Evolutionary conservation across 2,329 filamentous ascomycete genomes (phyloP).

Genomic region (Aspergillus intermedius): DNA sequence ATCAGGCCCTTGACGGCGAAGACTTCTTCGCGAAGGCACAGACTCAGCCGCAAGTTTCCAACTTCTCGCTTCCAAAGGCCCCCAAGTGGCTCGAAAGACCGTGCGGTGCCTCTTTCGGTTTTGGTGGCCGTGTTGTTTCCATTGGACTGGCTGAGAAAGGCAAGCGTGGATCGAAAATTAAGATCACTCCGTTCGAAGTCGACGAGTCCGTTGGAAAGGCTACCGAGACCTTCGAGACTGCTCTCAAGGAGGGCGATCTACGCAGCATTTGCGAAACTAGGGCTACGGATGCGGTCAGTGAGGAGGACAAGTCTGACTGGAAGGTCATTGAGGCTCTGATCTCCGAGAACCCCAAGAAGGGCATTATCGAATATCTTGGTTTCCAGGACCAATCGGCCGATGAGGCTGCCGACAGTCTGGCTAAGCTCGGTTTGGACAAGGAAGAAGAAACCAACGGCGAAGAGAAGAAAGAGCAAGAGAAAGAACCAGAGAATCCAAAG

Average conservation of each 20-base stretch:
- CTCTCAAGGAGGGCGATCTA: slow-evolving; percentile 71
- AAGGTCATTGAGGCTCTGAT: slow-evolving; percentile 85
- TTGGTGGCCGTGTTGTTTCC: slow-evolving; percentile 89
- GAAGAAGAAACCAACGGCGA: slow-evolving; percentile 39
- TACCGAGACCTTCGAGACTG: slow-evolving; percentile 79
- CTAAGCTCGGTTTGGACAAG: slow-evolving; percentile 37
- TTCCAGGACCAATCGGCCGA: slow-evolving; percentile 61
- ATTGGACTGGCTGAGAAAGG: slow-evolving; percentile 53
- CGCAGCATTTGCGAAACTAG: slow-evolving; percentile 72
- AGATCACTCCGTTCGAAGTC: slow-evolving; percentile 80
- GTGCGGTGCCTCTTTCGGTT: slow-evolving; percentile 82
- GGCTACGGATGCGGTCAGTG: slow-evolving; percentile 65
- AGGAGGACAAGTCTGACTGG: slow-evolving; percentile 95
- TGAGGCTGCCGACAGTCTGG: slow-evolving; percentile 38
- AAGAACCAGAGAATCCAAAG: slow-evolving; percentile 42
- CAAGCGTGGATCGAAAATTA: slow-evolving; percentile 67
- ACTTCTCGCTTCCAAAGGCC: slow-evolving; percentile 77
- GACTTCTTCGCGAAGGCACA: slow-evolving; percentile 96
- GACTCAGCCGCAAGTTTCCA: slow-evolving; percentile 80
- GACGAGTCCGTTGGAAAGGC: slow-evolving; percentile 79
- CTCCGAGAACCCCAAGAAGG: slow-evolving; percentile 74
- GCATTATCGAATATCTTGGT: slow-evolving; percentile 84
- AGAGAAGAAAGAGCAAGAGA: slow-evolving; percentile 41
- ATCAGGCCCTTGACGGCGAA: slow-evolving; percentile 71
- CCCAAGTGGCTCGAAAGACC: slow-evolving; percentile 88